Percentiles rank a stretch among this genome's conserved stretches.
Evolutionary conservation across 2,329 filamentous ascomycete genomes (phyloP).

Genomic region (Hymenoscyphus salicellus): DNA sequence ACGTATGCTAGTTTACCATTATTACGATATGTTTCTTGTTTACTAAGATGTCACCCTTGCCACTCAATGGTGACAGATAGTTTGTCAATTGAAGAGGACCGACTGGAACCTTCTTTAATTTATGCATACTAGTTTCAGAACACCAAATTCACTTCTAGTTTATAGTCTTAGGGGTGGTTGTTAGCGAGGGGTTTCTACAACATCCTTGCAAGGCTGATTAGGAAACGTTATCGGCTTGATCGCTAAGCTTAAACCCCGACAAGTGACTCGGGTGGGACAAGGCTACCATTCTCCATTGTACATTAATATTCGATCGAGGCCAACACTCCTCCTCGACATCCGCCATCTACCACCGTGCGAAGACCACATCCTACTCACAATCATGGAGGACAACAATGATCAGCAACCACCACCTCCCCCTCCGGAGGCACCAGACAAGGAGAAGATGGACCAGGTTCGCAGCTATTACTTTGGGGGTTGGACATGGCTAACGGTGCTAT

Average conservation of each 20-base stretch:
- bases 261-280: slow-evolving; percentile 2
- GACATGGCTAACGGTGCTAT: slow-evolving; percentile 15
- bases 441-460: slow-evolving; percentile 56
- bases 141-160: background rate
- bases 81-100: background rate
- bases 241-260: background rate
- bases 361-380: slow-evolving; percentile 3
- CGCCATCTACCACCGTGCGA: background rate
- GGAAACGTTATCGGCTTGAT: slow-evolving; percentile 17
- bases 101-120: background rate
- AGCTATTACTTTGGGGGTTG: slow-evolving; percentile 10
- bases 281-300: slow-evolving; percentile 9
- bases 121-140: background rate
- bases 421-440: slow-evolving; percentile 53
- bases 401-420: slow-evolving; percentile 19
- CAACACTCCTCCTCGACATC: background rate
- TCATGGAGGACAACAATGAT: slow-evolving; percentile 34
- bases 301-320: background rate
- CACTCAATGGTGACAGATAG: background rate
- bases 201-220: slow-evolving; percentile 9
- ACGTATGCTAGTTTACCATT: background rate
- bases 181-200: slow-evolving; percentile 3
- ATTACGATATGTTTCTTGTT: background rate
- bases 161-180: background rate
- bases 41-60: background rate